Evolutionary conservation across 805 yeast genomes (phyloP).

Genomic region (Priceomyces melissophilus): DNA sequence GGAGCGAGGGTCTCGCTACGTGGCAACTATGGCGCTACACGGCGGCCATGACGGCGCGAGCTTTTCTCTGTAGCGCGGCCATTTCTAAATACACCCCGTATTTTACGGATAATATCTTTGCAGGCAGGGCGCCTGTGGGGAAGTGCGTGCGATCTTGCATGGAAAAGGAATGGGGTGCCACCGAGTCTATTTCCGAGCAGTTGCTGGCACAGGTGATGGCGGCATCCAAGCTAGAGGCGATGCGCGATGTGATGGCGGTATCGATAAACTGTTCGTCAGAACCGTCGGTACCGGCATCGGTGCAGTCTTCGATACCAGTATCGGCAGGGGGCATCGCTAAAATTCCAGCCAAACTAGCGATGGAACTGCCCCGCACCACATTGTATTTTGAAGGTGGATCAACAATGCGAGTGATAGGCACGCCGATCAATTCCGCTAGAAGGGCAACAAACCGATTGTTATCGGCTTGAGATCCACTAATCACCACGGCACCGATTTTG

Average conservation of each 20-base stretch:
- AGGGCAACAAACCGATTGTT: conserved; percentile 38
- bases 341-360: conserved; percentile 6
- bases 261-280: too few species aligned
- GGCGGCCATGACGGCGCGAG: conserved; percentile 4
- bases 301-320: background rate
- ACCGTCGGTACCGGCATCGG: background rate
- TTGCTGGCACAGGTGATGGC: background rate
- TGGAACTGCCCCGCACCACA: conserved; percentile 12
- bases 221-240: background rate
- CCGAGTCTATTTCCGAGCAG: background rate
- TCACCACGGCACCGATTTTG: conserved; percentile 28
- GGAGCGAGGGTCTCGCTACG: too few species aligned
- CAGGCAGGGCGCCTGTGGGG: background rate
- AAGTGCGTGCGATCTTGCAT: background rate
- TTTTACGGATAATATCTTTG: conserved; percentile 4
- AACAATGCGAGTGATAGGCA: conserved; percentile 1
- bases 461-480: conserved; percentile 54
- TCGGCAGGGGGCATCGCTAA: background rate
- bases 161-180: conserved; percentile 1
- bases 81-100: conserved; percentile 8
- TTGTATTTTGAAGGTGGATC: conserved; percentile 6
- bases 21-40: background rate
- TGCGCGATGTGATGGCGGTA: too few species aligned
- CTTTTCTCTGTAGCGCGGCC: conserved; percentile 6
- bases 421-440: background rate